Base-by-base conservation (phyloP, 257 asterid genomes). In the Solanum stenotomum region DNA sequence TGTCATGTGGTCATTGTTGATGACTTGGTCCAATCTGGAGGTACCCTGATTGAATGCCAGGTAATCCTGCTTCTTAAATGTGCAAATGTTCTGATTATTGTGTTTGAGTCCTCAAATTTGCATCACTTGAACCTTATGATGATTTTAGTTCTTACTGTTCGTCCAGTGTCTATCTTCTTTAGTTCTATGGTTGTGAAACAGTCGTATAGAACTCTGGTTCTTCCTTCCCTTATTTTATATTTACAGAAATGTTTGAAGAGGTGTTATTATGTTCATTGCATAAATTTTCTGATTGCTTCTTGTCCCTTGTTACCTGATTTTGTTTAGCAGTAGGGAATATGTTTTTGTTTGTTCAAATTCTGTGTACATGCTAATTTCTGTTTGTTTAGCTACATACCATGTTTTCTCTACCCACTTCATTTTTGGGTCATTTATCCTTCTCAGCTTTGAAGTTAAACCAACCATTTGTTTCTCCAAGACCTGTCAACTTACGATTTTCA, bases 1-100 rank as follows among this genome's bases (percentile, higher is more conserved):
- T 94, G 97, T 82, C 99, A 97, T 92, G 98, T 96, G 52, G 98
- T 97, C 90, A 96, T 97, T 86, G 99, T 97, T 52, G 99, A 97
- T 89, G 99, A 97, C 91, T 92, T 97, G 91, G 98, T 96, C 70
- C 99, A 97, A 74, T 97, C 99, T 59, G 99, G 99, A 70, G 98
- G 98, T 76, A 97, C 99, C 87, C 92, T 97, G 78, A 94, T 97
- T 8, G 98, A 96, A 91, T 97, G 99, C 84, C 99, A 97, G 98
- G 99, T 96, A 83, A 61, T 65, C 74, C 22, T 79, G 91, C 25
- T 37, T 87, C 89, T 87, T 88, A 52, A 76, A 31, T 46, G 31
- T 31, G 29, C 9, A 49, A 20, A 15, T 49, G 71, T 31, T 52
- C 27, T 33, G 4, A 52, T 49, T 14, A 16, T 82, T 52, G 70